Evolutionary conservation across 768 basidiomycete genomes (phyloP).

Genomic region (Inosperma sp.): DNA sequence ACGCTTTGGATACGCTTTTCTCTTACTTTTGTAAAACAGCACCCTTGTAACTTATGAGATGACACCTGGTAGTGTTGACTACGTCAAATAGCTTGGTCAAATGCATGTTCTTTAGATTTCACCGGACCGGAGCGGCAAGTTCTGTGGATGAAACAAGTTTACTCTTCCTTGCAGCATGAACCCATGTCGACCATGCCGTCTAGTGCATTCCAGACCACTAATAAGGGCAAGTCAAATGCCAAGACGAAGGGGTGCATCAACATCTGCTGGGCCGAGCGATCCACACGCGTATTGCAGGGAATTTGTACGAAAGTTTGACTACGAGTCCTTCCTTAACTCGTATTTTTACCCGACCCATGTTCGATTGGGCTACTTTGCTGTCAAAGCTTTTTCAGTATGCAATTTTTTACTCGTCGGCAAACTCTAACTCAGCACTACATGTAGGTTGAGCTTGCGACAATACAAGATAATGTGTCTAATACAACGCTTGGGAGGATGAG

Average conservation of each 20-base stretch:
- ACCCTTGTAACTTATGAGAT: constrained; percentile 1
- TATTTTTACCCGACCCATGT: constrained; percentile 66
- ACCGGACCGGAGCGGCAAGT: background rate
- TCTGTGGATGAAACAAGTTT: background rate
- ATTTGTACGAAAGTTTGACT: constrained; percentile 74
- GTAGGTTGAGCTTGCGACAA: constrained; percentile 71
- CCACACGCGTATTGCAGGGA: constrained; percentile 63
- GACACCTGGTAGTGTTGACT: constrained; percentile 5
- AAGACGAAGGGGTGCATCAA: constrained; percentile 10
- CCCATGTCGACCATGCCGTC: background rate
- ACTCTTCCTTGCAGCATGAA: background rate
- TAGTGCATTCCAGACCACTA: background rate
- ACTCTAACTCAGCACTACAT: constrained; percentile 10
- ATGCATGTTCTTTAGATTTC: background rate
- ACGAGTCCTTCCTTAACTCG: constrained; percentile 69
- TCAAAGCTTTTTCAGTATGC: constrained; percentile 82
- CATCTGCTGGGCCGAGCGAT: constrained; percentile 29
- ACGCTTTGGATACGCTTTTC: background rate
- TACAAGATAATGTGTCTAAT: constrained; percentile 75
- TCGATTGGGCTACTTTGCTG: constrained; percentile 67
- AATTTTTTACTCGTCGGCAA: constrained; percentile 3
- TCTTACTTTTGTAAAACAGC: constrained; percentile 4
- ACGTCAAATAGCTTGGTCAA: background rate
- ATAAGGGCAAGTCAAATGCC: background rate
- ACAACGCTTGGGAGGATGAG: constrained; percentile 74